phyloP scores from a whole-genome alignment of 179 eudicot genomes.

The Pouteria campechiana region DNA sequence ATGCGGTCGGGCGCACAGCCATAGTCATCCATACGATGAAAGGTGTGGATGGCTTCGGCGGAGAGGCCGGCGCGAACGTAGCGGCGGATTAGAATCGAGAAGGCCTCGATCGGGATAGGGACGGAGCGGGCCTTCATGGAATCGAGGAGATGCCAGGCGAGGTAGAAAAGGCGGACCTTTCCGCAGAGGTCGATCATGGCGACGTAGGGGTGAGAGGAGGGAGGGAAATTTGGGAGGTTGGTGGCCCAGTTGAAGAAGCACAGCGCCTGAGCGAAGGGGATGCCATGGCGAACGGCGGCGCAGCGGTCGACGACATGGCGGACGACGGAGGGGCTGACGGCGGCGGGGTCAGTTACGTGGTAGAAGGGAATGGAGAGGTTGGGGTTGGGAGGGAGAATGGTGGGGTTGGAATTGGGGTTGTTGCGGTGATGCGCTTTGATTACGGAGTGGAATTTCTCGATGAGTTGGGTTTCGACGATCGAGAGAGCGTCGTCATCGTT shows the following conservation, averaged over 20 bases:
- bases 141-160: slow-evolving; percentile 70
- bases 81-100: slow-evolving; percentile 42
- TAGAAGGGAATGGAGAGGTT: slow-evolving; percentile 34
- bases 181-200: slow-evolving; percentile 75
- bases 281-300: slow-evolving; percentile 52
- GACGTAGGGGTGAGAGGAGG: slow-evolving; percentile 20
- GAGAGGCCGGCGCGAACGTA: slow-evolving; percentile 69
- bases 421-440: slow-evolving; percentile 67
- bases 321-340: slow-evolving; percentile 38
- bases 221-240: neutral
- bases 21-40: slow-evolving; percentile 82
- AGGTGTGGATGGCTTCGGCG: slow-evolving; percentile 54
- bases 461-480: slow-evolving; percentile 24
- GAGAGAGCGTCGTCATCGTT: slow-evolving; percentile 12
- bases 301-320: slow-evolving; percentile 40
- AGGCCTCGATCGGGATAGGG: slow-evolving; percentile 30
- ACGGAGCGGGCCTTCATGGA: slow-evolving; percentile 36
- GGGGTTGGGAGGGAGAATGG: slow-evolving; percentile 18
- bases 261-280: slow-evolving; percentile 58
- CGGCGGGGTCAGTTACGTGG: slow-evolving; percentile 8
- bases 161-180: slow-evolving; percentile 52
- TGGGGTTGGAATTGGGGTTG: slow-evolving; percentile 41
- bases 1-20: slow-evolving; percentile 43
- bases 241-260: slow-evolving; percentile 82
- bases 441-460: slow-evolving; percentile 28